These are phyloP conservation scores for Aristolochia californica DNA, from an alignment of 164 flowering plant genomes.

Conservation along the genomic window DNA sequence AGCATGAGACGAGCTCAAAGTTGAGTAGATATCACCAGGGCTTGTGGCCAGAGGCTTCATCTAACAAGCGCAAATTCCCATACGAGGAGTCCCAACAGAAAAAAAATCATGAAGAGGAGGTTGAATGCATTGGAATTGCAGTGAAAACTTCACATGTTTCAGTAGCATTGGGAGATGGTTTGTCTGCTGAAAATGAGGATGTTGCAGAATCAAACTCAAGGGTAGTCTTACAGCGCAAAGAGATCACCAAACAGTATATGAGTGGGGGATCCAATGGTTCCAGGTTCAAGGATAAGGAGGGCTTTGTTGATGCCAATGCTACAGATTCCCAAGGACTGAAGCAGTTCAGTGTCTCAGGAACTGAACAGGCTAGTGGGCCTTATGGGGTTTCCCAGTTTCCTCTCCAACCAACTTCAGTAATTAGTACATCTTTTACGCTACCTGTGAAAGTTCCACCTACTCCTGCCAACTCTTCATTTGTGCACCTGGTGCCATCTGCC, in stretches of 20 bases:
- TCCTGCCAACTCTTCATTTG: constrained; percentile 20
- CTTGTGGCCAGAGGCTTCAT: constrained; percentile 24
- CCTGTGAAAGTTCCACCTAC: constrained; percentile 31
- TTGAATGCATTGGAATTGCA: constrained; percentile 7
- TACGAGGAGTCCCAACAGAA: constrained; percentile 40
- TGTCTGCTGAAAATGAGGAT: constrained; percentile 84
- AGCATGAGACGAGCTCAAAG: constrained; percentile 14
- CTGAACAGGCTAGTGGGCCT: constrained; percentile 19
- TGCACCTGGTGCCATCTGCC: constrained; percentile 36
- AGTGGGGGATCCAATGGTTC: constrained; percentile 29
- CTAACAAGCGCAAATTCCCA: constrained; percentile 47
- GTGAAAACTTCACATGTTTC: constrained; percentile 49
- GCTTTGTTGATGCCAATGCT: constrained; percentile 20
- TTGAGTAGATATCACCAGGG: constrained; percentile 20
- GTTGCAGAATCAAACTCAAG: constrained; percentile 77
- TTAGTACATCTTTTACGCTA: constrained; percentile 31
- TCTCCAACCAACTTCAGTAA: constrained; percentile 26
- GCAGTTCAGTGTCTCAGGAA: constrained; percentile 26
- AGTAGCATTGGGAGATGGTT: constrained; percentile 68
- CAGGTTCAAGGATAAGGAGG: constrained; percentile 28
- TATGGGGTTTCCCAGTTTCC: constrained; percentile 30
- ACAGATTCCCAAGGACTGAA: constrained; percentile 33
- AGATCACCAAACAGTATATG: constrained; percentile 25
- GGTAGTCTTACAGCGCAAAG: constrained; percentile 33
- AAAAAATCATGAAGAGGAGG: constrained; percentile 59